Base-by-base conservation (phyloP, 768 basidiomycete species). In the Termitomyces sp. region DNA sequence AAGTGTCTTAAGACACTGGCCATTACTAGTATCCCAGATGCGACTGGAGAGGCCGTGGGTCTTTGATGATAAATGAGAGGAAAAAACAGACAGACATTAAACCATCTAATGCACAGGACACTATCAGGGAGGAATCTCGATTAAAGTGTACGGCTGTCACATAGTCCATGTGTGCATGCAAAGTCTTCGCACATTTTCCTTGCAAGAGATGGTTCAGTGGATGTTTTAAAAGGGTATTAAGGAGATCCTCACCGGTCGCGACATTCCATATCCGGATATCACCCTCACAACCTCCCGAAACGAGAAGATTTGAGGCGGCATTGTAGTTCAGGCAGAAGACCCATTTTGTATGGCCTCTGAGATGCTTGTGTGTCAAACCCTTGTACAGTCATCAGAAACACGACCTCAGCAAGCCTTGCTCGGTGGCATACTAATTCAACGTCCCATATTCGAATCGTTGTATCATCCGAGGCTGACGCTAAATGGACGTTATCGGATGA, bases 121-220 rank as follows among this genome's bases (percentile, higher is more conserved):
- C 90, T 60, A 99, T 86, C 70, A 99, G 81, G 0, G 88, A 87
- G 0, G 93, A 93, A 65, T 98, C 96, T 68, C 86, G 74, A 68
- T 95, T 96, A 77, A 96, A 99, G 69, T 93, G 89, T 3, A 98
- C 94, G 2, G 92, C 91, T 13, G 94, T 95, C 30, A 98, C 93
- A 60, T 91, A 95, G 73, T 98, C 96, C 50, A 95, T 79, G 71
- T 98, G 96, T 0, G 93, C 96, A 61, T 93, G 91, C 26, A 99
- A 70, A 2, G 88, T 91, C 71, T 92, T 89, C 72, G 93, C 80
- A 67, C 87, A 90, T 68, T 84, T 90, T 20, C 93, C 96, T 93
- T 63, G 26, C 49, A 53, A 12, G 32, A 61, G 56, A 20, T 14
- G 63, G 51, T 51, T 48, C n/a, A 58, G 48, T 13, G 7, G 6